A percentile compares a stretch with the other conserved stretches of the same genome.
These are phyloP conservation scores for Podospora comata DNA, from an alignment of 495 filamentous ascomycete genomes.

Conservation along the genomic window DNA sequence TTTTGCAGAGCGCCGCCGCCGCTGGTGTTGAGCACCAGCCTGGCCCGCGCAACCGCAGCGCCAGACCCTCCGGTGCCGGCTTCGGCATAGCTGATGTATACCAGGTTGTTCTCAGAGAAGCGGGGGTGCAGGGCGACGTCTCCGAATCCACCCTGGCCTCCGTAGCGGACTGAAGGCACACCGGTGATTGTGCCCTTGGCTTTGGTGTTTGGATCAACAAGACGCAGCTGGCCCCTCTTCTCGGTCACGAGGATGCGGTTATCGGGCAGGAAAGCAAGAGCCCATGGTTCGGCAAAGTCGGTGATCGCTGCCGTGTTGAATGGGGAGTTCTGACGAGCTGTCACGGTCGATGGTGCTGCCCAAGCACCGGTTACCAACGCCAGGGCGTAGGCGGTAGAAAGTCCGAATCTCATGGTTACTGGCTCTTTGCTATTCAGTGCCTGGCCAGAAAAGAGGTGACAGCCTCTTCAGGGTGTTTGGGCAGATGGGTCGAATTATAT, in stretches of 20 bases:
- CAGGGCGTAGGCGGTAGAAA: slow-evolving; percentile 35
- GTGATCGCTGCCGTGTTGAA: slow-evolving; percentile 35
- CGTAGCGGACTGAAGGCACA: slow-evolving; percentile 36
- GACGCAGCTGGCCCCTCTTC: slow-evolving; percentile 33
- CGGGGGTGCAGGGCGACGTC: slow-evolving; percentile 38
- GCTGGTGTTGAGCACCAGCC: slow-evolving; percentile 33
- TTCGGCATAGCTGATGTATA: slow-evolving; percentile 41
- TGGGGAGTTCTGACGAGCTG: slow-evolving; percentile 32
- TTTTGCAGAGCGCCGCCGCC: slow-evolving; percentile 35
- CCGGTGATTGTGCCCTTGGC: slow-evolving; percentile 35
- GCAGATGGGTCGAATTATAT: not conserved
- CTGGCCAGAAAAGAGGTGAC: not conserved
- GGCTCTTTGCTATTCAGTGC: not conserved
- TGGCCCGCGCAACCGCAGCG: slow-evolving; percentile 36
- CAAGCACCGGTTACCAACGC: slow-evolving; percentile 34
- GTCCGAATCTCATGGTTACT: slow-evolving; percentile 34
- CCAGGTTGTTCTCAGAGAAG: slow-evolving; percentile 34
- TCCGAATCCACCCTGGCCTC: slow-evolving; percentile 37
- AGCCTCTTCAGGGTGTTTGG: not conserved
- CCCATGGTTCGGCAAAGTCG: slow-evolving; percentile 34
- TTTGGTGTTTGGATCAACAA: slow-evolving; percentile 36
- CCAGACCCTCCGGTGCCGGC: slow-evolving; percentile 31
- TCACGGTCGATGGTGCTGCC: slow-evolving; percentile 32
- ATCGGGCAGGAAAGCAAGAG: slow-evolving; percentile 38
- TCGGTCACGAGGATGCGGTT: slow-evolving; percentile 38